Base-by-base conservation (phyloP, 768 basidiomycete genomes). In the Boletus huronensis region DNA sequence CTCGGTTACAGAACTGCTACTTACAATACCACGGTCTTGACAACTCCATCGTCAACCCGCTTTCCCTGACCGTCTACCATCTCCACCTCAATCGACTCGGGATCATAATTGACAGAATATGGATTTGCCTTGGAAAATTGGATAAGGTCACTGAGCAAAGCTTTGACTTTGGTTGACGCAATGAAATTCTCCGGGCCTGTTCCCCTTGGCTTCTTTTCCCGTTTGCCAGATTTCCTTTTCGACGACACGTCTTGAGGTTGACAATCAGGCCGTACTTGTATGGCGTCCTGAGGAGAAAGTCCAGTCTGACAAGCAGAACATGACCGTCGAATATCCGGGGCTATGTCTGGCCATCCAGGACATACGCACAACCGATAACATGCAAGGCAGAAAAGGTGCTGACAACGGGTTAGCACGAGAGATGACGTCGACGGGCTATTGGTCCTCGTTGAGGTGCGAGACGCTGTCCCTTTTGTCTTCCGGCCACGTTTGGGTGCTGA, bases 11-110 rank as follows among this genome's bases (percentile, higher is more conserved):
- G 21, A 63, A 45, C 54, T 40, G 50, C 28, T 41, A 81, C 93
- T 71, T 69, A 98, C 90, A 98, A 98, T 49, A 98, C 95, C 39
- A 98, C 88, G 4, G 93, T 95, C 76, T 99, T 98, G 49, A 88
- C 75, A 32, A 84, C 66, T 5, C 82, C 83, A 43, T 88, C 85
- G 48, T 88, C 86, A 16, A 88, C 62, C 25, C 79, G 79, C 56
- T 84, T 83, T 21, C 90, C 93, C 47, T 88, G 71, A 41, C 78
- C 77, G 59, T 95, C 90, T 25, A 90, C 75, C 78, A 89, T 84
- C 64, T 91, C 83, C 21, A 92, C 77, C 67, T 88, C 90, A 42
- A 86, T 71, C 35, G 82, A 78, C 21, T 74, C 72, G 17, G 90
- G 85, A 69, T 94, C 89, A 64, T 93, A 98, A 69, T 98, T 96